These are phyloP conservation scores for Viola odorata DNA, from an alignment of 345 rosid species.

Conservation along the genomic window DNA sequence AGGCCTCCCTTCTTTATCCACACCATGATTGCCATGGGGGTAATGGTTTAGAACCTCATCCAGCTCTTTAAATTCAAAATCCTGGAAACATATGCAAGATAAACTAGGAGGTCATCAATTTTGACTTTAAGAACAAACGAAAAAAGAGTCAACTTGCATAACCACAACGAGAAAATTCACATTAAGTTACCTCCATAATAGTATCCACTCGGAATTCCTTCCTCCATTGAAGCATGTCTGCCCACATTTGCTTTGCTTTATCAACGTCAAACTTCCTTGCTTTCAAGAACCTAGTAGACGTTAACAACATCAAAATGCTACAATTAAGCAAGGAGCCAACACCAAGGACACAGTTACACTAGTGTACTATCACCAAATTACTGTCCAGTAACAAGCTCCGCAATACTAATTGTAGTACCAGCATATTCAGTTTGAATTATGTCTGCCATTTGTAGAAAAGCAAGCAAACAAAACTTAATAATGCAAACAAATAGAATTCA, in stretches of 20 bases:
- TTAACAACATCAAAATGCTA: not conserved
- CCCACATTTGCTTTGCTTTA: slow-evolving; percentile 97
- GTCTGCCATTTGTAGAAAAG: too few species aligned
- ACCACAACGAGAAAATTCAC: slow-evolving; percentile 10
- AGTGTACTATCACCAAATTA: too few species aligned
- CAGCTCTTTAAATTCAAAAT: slow-evolving; percentile 81
- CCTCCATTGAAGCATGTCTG: slow-evolving; percentile 96
- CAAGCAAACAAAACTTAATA: too few species aligned
- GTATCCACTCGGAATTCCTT: slow-evolving; percentile 75
- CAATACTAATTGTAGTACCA: too few species aligned
- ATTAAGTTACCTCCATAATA: slow-evolving; percentile 55
- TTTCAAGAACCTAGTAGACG: slow-evolving; percentile 58
- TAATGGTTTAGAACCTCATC: slow-evolving; percentile 73
- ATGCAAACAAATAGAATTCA: slow-evolving; percentile 10
- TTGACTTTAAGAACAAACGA: not conserved
- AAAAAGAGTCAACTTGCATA: slow-evolving; percentile 1
- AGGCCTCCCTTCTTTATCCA: slow-evolving; percentile 95
- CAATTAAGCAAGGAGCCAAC: too few species aligned
- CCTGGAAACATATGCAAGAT: slow-evolving; percentile 36
- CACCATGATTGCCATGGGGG: slow-evolving; percentile 96
- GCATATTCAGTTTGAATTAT: too few species aligned
- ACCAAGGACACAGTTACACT: too few species aligned
- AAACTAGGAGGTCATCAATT: slow-evolving; percentile 1
- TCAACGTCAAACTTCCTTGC: slow-evolving; percentile 91
- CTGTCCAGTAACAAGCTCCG: too few species aligned